Evolutionary conservation across 768 basidiomycete genomes (phyloP).

Genomic region (Leccinellum luteum): DNA sequence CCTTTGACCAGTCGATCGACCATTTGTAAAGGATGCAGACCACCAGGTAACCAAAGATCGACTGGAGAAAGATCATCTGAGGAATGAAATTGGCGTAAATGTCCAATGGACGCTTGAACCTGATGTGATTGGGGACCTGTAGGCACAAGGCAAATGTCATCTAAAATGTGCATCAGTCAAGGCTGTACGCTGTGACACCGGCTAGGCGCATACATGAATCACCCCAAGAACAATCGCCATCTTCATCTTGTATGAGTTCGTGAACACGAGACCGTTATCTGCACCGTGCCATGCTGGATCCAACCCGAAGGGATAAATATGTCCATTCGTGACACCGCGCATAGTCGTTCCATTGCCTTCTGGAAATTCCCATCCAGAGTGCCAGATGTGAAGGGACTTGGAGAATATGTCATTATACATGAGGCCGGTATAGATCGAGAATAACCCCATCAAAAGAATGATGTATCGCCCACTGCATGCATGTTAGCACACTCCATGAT

Average conservation of each 20-base stretch:
- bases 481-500: conserved; percentile 16
- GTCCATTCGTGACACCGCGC: conserved; percentile 54
- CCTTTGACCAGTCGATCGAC: conserved; percentile 85
- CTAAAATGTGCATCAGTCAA: conserved; percentile 41
- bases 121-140: conserved; percentile 93
- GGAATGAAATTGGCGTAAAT: conserved; percentile 96
- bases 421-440: conserved; percentile 94
- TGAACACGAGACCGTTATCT: conserved; percentile 88
- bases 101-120: conserved; percentile 82
- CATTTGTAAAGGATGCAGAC: conserved; percentile 97
- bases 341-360: conserved; percentile 40
- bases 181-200: background rate
- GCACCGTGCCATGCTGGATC: conserved; percentile 96
- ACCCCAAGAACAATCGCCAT: conserved; percentile 97
- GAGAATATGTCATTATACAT: conserved; percentile 99
- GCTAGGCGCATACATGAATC: conserved; percentile 68
- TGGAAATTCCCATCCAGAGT: conserved; percentile 85
- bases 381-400: conserved; percentile 82
- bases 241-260: conserved; percentile 99
- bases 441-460: conserved; percentile 96
- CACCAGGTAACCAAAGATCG: conserved; percentile 96
- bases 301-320: conserved; percentile 88
- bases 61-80: conserved; percentile 95
- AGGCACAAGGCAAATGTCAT: conserved; percentile 99
- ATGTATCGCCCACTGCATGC: conserved; percentile 88